Evolutionary conservation across 1,284 basidiomycete species (phyloP), one percentile per base, ranked within the genome.

Genomic region (Sporisorium exsertum): DNA sequence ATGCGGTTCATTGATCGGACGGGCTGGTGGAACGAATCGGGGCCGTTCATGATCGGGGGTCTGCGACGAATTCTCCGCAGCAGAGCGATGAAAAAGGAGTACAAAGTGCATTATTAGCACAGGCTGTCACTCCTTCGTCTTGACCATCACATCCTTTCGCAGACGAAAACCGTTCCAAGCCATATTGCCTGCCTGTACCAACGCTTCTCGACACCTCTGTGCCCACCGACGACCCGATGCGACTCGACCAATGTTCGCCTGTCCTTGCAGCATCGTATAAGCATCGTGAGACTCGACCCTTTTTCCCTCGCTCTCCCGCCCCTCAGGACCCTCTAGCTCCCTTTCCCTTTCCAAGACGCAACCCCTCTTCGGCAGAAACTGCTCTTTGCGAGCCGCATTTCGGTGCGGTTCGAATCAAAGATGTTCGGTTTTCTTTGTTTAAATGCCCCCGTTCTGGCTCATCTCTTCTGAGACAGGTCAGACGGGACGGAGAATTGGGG

Each of bases 301-400:
- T 32, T 15, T 26, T 32, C 10, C 18, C n/a, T 5, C 42, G 27
- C 32, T 18, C 32, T 29, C 29, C 22, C 33, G 4, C 13, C 40
- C 29, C 16, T 3, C 22, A 26, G 24, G 26, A 20, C 8, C 5
- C 42, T 33, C 29, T 6, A 26, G 29, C 27, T 51, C 5, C 54
- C 33, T 18, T 15, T 18, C 43, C 43, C 37, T 29, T 32, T 43
- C 13, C 27, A 32, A 3, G 18, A 52, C 29, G 29, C 22, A 24
- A 51, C 69, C 69, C 69, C 69, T 72, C 63, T 72, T 72, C 59
- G 69, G 69, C 69, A 72, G 69, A 72, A 56, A 72, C 64, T 66
- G 69, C 69, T 72, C 69, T 72, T 72, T 66, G 63, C 46, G 69
- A 61, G 32, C 51, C 40, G 40, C 51, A 55, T 45, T 49, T 10